Percentiles rank a stretch among this genome's conserved stretches.
These are phyloP conservation scores for Dichotomocladium elegans DNA, from an alignment of 371 early-diverging fungal species.

Conservation along the genomic window DNA sequence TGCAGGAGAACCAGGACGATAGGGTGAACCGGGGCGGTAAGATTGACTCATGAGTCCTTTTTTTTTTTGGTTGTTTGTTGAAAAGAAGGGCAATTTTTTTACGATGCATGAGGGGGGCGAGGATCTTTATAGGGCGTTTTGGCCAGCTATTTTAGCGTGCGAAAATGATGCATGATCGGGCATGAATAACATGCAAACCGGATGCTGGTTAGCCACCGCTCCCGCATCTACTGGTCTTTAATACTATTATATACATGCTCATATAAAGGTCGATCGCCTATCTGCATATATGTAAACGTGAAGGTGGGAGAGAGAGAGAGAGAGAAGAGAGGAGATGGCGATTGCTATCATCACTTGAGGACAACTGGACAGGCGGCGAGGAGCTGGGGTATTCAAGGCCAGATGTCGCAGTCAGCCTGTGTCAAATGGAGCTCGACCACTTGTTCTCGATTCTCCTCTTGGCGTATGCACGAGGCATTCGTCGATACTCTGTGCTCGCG, in stretches of 20 bases:
- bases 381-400: constrained; percentile 8
- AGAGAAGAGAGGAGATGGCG: too few species aligned
- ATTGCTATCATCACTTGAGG: too few species aligned
- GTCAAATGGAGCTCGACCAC: constrained; percentile 10
- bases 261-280: too few species aligned
- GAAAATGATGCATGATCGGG: neutral
- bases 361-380: too few species aligned
- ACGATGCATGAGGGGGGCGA: neutral
- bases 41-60: too few species aligned
- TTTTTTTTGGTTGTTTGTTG: neutral
- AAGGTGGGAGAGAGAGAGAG: too few species aligned
- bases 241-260: too few species aligned
- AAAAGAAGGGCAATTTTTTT: neutral
- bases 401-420: constrained; percentile 12
- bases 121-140: neutral
- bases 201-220: too few species aligned
- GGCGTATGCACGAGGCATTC: neutral
- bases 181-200: neutral
- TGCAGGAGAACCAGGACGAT: constrained; percentile 39
- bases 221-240: too few species aligned
- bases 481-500: constrained; percentile 6
- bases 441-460: constrained; percentile 2
- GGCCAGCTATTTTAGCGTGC: neutral
- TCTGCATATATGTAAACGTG: too few species aligned
- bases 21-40: constrained; percentile 10